phyloP scores from a whole-genome alignment of 176 grass and related monocot genomes.

The Ensete glaucum region DNA sequence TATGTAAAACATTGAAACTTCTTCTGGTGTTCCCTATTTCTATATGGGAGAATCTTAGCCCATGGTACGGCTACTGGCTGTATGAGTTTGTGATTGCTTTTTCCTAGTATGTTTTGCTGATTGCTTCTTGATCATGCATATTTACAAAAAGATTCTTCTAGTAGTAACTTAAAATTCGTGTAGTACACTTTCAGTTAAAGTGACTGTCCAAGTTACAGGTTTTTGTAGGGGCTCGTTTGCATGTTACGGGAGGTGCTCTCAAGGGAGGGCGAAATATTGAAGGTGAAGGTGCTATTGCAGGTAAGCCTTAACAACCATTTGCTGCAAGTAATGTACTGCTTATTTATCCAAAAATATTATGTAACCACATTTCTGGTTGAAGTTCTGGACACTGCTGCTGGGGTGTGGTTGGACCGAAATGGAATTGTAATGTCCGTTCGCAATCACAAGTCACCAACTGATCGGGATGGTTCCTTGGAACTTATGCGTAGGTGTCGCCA shows the following conservation, averaged over 20 bases:
- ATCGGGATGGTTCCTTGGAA: constrained; percentile 71
- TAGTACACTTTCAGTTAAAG: constrained; percentile 25
- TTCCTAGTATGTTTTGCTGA: background rate
- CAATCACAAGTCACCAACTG: constrained; percentile 64
- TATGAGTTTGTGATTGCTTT: background rate
- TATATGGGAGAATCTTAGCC: background rate
- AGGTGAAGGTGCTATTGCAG: constrained; percentile 75
- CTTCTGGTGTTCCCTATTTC: background rate
- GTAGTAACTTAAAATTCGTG: constrained; percentile 15
- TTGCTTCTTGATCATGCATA: background rate
- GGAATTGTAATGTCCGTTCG: constrained; percentile 72
- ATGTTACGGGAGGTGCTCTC: constrained; percentile 96
- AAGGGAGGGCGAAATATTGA: constrained; percentile 94
- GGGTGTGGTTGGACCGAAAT: constrained; percentile 97
- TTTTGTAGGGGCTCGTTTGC: constrained; percentile 91
- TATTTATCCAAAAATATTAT: background rate
- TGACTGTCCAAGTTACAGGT: constrained; percentile 52
- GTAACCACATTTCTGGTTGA: constrained; percentile 26
- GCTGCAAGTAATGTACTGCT: background rate
- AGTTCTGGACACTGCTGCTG: constrained; percentile 99
- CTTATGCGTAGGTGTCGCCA: constrained; percentile 91
- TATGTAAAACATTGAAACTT: background rate
- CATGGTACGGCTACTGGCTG: no score
- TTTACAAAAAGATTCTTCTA: background rate
- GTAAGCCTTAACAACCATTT: constrained; percentile 31